These are phyloP conservation scores for Porcisia hertigi DNA, from an alignment of 208 protist species.

Conservation along the genomic window DNA sequence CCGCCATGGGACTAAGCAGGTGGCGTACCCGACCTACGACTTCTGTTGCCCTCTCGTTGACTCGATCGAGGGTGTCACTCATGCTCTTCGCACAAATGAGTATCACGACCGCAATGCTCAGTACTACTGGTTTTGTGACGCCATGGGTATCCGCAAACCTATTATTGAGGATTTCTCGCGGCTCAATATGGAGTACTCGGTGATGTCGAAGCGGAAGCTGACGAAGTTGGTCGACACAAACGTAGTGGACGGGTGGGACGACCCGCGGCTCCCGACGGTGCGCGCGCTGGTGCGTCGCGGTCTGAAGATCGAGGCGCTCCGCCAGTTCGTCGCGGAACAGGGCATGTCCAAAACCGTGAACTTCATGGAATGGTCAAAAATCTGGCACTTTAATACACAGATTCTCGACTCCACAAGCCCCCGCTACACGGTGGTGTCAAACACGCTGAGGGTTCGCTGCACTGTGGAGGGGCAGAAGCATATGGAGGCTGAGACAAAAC, in stretches of 20 bases:
- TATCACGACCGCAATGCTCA: conserved; percentile 98
- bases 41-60: conserved; percentile 99
- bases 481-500: conserved; percentile 64
- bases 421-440: conserved; percentile 95
- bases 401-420: conserved; percentile 97
- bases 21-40: conserved; percentile 99
- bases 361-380: conserved; percentile 98
- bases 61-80: conserved; percentile 98
- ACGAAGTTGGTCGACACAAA: conserved; percentile 96
- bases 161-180: conserved; percentile 96
- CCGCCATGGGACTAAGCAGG: conserved; percentile 91
- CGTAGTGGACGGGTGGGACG: conserved; percentile 98
- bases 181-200: conserved; percentile 98
- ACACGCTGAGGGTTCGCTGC: conserved; percentile 80
- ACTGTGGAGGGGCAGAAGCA: conserved; percentile 63
- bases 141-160: conserved; percentile 89
- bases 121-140: conserved; percentile 97
- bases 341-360: conserved; percentile 97
- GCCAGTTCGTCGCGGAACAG: conserved; percentile 96
- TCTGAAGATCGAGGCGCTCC: conserved; percentile 96
- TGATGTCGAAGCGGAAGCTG: conserved; percentile 99
- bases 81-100: conserved; percentile 98
- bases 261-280: conserved; percentile 99
- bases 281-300: conserved; percentile 96
- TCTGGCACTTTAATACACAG: conserved; percentile 98